Conservation (phyloP, 2,329 filamentous ascomycete species). For the Hypoxylon sp. region DNA sequence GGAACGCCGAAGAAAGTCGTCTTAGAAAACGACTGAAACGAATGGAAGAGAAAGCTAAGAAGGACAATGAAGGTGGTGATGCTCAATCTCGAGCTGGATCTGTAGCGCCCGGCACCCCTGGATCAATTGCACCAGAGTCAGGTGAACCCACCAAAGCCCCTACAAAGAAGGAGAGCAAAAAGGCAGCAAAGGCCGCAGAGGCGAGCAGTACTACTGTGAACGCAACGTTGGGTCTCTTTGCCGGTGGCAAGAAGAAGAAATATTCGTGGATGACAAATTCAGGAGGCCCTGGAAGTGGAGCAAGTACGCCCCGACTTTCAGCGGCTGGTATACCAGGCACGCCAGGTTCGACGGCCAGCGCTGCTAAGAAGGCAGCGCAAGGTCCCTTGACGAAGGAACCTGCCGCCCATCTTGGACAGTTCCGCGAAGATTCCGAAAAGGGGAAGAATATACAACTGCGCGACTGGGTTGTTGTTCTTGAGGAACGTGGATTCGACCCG, state of each 20-base stretch:
- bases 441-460: constrained; percentile 86
- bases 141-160: constrained; percentile 71
- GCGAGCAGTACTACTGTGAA: constrained; percentile 88
- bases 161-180: constrained; percentile 88
- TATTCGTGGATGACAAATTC: constrained; percentile 86
- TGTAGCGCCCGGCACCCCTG: constrained; percentile 72
- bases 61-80: constrained; percentile 64
- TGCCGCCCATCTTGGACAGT: constrained; percentile 77
- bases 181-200: constrained; percentile 81
- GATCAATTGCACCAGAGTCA: constrained; percentile 73
- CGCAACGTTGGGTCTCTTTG: constrained; percentile 82
- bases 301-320: constrained; percentile 64
- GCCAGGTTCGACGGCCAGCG: constrained; percentile 51
- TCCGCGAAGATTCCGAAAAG: constrained; percentile 83
- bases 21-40: constrained; percentile 77
- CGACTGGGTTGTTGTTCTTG: constrained; percentile 84
- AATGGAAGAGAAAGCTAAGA: constrained; percentile 63
- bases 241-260: constrained; percentile 74
- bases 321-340: constrained; percentile 57
- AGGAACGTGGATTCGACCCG: constrained; percentile 80
- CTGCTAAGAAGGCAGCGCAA: constrained; percentile 54
- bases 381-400: constrained; percentile 68
- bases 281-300: constrained; percentile 64
- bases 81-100: constrained; percentile 68
- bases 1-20: constrained; percentile 79